Evolutionary conservation across 306 rosid genomes (phyloP), one percentile per base, ranked within the genome.

Genomic region (Luffa aegyptiaca): DNA sequence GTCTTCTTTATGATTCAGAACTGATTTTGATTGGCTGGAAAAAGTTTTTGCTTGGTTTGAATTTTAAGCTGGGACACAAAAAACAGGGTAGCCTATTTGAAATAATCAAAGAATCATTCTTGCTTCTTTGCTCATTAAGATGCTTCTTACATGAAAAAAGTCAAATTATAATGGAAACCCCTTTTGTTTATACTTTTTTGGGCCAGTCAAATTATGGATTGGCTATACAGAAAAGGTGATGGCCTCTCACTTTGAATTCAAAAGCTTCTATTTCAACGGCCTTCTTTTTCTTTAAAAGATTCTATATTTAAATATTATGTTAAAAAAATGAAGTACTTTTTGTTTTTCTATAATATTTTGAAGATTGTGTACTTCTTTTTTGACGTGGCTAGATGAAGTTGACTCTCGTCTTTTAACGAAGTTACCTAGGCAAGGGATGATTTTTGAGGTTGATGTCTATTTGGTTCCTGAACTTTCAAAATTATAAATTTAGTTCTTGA

Each of bases 31-130:
- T 55, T 26, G 58, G 79, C 49, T 75, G 64, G 33, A 75, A 52
- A 75, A 52, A 75, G 63, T 75, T 75, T 46, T 37, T 75, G 64
- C 35, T 33, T 52, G 48, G 63, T 75, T 52, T 75, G 63, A 75
- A 53, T 75, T 52, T 8, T 52, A 75, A 75, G 78, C 62, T 33
- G 78, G 21, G 45, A 75, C 78, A 75, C 33, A 52, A 35, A 35
- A 75, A 52, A 52, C 63, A 74, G 62, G 78, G 36, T 75, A 73
- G 44, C 44, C 61, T 48, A 73, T 73, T 14, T 73, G 61, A 73
- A 16, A 16, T n/a, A 10, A n/a, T 69, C 52, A 11, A n/a, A 20
- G 76, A 26, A 49, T 73, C 16, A 46, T 48, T 48, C 77, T 72
- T 48, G 44, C 8, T 72, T 44, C 39, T 45, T 21, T 45, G 37